Conservation (phyloP, 2,329 filamentous ascomycete species). For the Trichophyton simii region DNA sequence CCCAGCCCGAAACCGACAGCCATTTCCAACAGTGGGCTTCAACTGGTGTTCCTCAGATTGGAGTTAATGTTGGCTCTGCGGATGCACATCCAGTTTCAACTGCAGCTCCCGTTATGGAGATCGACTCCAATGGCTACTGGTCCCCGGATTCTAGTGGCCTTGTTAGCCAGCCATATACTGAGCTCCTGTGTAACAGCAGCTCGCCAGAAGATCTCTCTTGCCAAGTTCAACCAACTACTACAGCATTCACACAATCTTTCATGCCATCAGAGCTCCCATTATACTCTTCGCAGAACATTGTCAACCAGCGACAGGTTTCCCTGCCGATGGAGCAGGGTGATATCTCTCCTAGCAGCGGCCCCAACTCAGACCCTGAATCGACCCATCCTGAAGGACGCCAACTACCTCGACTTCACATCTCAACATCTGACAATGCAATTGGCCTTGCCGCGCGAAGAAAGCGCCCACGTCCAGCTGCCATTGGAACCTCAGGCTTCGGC, state of each 20-base stretch:
- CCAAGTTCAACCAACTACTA: background rate
- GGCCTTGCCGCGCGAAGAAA: slow-evolving; percentile 37
- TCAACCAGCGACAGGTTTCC: background rate
- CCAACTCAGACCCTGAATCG: background rate
- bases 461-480: slow-evolving; percentile 34
- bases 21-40: background rate
- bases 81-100: background rate
- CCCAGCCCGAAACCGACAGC: background rate
- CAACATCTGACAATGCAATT: slow-evolving; percentile 25
- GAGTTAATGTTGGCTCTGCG: background rate
- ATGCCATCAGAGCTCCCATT: background rate
- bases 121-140: background rate
- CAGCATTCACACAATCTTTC: background rate
- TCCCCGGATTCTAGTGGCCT: background rate
- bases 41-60: background rate
- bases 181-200: background rate
- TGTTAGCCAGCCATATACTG: background rate
- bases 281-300: background rate
- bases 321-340: background rate
- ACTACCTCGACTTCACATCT: slow-evolving; percentile 22
- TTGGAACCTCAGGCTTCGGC: slow-evolving; percentile 25
- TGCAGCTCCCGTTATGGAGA: background rate
- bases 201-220: background rate
- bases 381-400: background rate
- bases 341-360: background rate